Conservation (phyloP, 176 grass and related monocot genomes). For the Oryza punctata region DNA sequence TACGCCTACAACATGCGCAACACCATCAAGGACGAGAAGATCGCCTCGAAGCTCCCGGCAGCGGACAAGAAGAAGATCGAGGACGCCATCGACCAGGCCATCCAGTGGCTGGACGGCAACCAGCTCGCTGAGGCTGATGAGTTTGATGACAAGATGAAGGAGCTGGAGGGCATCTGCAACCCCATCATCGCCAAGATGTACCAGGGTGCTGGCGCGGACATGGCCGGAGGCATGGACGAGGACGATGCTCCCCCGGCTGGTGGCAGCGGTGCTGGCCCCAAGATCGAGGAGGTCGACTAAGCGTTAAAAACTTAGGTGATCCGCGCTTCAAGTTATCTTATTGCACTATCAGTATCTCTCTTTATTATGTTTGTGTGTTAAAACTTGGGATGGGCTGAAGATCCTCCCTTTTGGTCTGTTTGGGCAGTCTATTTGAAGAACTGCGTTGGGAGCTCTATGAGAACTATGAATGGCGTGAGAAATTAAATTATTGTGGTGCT, state of each 20-base stretch:
- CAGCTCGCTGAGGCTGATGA: slow-evolving; percentile 67
- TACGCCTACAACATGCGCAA: slow-evolving; percentile 88
- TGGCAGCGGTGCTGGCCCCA: slow-evolving; percentile 32
- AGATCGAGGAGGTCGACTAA: slow-evolving; percentile 54
- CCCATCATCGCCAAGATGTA: slow-evolving; percentile 84
- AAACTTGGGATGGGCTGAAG: too few species aligned
- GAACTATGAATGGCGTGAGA: neutral
- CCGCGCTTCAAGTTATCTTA: neutral
- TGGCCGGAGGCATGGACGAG: slow-evolving; percentile 54
- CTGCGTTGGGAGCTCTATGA: neutral
- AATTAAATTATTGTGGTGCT: neutral
- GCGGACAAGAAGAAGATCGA: slow-evolving; percentile 80
- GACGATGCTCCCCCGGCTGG: slow-evolving; percentile 25
- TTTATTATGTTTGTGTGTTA: too few species aligned
- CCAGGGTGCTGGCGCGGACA: slow-evolving; percentile 52
- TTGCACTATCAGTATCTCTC: neutral
- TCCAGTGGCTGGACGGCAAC: slow-evolving; percentile 72
- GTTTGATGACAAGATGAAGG: slow-evolving; percentile 81
- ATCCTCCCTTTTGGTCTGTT: neutral
- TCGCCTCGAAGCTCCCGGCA: slow-evolving; percentile 51
- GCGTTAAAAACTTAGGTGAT: too few species aligned
- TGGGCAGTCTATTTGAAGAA: slow-evolving; percentile 9
- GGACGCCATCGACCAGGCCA: slow-evolving; percentile 64
- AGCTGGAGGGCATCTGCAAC: slow-evolving; percentile 63
- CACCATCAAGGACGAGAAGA: slow-evolving; percentile 79